Percentiles rank a stretch among this genome's conserved stretches.
phyloP scores from a whole-genome alignment of 495 filamentous ascomycete genomes.

The Aspergillus sparsus region DNA sequence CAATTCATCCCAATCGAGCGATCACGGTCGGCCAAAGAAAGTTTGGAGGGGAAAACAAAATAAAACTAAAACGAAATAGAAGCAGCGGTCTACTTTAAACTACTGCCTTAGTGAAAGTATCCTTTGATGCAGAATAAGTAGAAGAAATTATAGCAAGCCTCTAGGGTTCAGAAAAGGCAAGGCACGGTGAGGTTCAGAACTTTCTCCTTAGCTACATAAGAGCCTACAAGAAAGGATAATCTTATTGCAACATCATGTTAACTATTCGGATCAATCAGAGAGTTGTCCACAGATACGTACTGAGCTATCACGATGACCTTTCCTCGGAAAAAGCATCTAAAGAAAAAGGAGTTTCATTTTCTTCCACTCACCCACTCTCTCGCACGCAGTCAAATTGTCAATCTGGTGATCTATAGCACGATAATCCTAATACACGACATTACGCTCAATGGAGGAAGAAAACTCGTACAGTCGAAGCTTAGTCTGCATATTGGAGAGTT shows the following conservation, averaged over 20 bases:
- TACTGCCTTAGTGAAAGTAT: background rate
- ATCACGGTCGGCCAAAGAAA: background rate
- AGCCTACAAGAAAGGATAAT: background rate
- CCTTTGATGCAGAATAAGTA: background rate
- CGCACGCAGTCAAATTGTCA: background rate
- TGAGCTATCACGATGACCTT: background rate
- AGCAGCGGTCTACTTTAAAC: background rate
- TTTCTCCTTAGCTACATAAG: constrained; percentile 1
- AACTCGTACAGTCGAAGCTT: background rate
- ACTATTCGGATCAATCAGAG: background rate
- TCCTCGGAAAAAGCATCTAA: background rate
- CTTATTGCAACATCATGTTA: constrained; percentile 1
- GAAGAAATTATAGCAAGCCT: background rate
- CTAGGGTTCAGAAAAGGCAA: background rate
- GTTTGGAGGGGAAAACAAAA: background rate
- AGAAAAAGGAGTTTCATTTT: background rate
- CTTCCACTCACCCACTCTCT: background rate
- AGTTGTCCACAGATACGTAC: background rate
- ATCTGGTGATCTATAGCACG: no score
- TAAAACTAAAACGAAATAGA: background rate
- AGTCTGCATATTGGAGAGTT: constrained; percentile 1
- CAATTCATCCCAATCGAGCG: background rate
- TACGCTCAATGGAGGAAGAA: constrained; percentile 1
- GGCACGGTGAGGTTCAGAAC: background rate
- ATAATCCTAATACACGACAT: background rate